Conservation (phyloP, 2,329 filamentous ascomycete genomes). For the Arthrinium phaeospermum region DNA sequence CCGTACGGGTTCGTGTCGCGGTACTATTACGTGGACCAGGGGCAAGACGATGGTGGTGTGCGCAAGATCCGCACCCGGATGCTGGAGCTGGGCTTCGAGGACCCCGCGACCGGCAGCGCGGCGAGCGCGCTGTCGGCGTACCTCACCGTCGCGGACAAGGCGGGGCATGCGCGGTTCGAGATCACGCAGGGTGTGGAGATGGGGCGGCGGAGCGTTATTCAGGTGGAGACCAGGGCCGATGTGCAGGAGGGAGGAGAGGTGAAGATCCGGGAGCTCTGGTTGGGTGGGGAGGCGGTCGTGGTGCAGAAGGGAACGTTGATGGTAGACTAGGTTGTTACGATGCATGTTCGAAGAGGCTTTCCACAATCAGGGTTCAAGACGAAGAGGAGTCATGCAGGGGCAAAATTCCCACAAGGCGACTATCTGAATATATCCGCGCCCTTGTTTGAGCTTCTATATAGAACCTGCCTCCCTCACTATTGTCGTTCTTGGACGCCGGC, state of each 20-base stretch:
- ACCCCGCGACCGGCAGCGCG: constrained; percentile 68
- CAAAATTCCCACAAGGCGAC: too few species aligned
- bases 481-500: background rate
- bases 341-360: background rate
- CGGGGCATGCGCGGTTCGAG: constrained; percentile 46
- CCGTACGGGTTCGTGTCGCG: constrained; percentile 55
- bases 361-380: background rate
- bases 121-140: constrained; percentile 62
- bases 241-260: constrained; percentile 21
- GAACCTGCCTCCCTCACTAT: background rate
- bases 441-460: background rate
- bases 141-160: constrained; percentile 51
- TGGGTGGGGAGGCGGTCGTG: constrained; percentile 39
- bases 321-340: constrained; percentile 26
- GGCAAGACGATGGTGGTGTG: constrained; percentile 32
- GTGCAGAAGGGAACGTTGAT: constrained; percentile 37
- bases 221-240: constrained; percentile 48
- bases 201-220: constrained; percentile 61
- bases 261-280: constrained; percentile 33
- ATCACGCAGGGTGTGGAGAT: constrained; percentile 73
- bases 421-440: background rate
- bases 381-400: too few species aligned
- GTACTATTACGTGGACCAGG: constrained; percentile 64
- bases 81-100: constrained; percentile 57
- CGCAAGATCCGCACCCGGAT: constrained; percentile 62